phyloP scores from a whole-genome alignment of 108 stramenopile genomes.

The Fragilaria crotonensis region DNA sequence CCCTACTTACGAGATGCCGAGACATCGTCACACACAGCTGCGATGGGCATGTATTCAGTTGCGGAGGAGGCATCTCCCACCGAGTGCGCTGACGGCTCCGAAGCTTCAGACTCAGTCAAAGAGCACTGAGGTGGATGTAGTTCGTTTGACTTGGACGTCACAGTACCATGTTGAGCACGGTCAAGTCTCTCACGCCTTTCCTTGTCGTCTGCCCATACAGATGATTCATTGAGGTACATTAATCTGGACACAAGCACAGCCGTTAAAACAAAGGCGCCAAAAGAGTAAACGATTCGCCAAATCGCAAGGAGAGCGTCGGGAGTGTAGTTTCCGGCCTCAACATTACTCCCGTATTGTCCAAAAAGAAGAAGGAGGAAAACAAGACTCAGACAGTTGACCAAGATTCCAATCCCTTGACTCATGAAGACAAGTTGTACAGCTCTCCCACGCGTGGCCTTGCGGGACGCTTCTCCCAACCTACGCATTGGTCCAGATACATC shows the following conservation, averaged over 20 bases:
- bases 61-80: no score
- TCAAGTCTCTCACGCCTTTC: slow-evolving; percentile 9
- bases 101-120: no score
- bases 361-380: slow-evolving; percentile 17
- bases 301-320: slow-evolving; percentile 30
- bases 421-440: slow-evolving; percentile 57
- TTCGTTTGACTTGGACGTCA: no score
- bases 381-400: slow-evolving; percentile 45
- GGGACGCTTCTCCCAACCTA: no score
- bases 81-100: no score
- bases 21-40: no score
- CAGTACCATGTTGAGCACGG: no score
- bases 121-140: no score
- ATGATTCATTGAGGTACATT: slow-evolving; percentile 39
- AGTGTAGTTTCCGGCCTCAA: slow-evolving; percentile 5
- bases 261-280: slow-evolving; percentile 39
- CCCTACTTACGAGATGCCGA: no score
- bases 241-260: slow-evolving; percentile 41
- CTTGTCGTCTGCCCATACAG: slow-evolving; percentile 39
- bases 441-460: no score
- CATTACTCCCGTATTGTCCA: slow-evolving; percentile 8
- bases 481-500: no score
- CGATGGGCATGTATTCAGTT: no score
- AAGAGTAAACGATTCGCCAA: slow-evolving; percentile 48
- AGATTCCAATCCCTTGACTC: slow-evolving; percentile 74